A percentile compares a stretch with the other conserved stretches of the same genome.
Conservation (phyloP, 768 basidiomycete genomes). For the Bullera alba region DNA sequence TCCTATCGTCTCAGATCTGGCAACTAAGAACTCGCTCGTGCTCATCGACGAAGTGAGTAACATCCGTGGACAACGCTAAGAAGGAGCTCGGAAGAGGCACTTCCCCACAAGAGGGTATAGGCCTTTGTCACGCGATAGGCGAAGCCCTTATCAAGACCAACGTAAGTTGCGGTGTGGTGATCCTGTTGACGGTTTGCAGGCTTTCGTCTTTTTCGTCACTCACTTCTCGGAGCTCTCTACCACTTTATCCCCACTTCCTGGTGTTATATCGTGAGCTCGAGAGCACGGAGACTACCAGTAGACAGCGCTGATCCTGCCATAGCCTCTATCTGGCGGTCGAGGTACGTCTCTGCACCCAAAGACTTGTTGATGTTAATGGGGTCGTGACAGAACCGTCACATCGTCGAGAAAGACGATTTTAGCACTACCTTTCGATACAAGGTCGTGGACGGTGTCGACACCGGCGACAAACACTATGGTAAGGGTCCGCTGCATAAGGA, state of each 20-base stretch:
- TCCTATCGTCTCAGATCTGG: constrained; percentile 63
- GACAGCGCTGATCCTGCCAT: constrained; percentile 1
- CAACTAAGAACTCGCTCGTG: constrained; percentile 61
- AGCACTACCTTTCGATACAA: constrained; percentile 42
- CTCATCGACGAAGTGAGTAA: constrained; percentile 66
- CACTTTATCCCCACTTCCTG: constrained; percentile 68
- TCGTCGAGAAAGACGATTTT: too few species aligned
- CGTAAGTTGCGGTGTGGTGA: constrained; percentile 48
- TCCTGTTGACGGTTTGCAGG: constrained; percentile 47
- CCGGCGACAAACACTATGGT: constrained; percentile 42
- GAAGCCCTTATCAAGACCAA: constrained; percentile 57
- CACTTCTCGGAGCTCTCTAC: constrained; percentile 76
- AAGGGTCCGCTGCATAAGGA: background rate
- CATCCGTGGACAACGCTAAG: background rate
- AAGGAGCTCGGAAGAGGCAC: constrained; percentile 64
- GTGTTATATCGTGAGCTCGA: constrained; percentile 64
- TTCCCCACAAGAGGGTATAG: constrained; percentile 68
- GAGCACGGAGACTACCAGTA: background rate
- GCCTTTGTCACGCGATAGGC: constrained; percentile 48
- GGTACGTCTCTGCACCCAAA: too few species aligned
- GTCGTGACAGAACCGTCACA: too few species aligned
- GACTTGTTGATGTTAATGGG: too few species aligned
- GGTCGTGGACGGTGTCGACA: constrained; percentile 38
- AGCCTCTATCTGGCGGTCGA: constrained; percentile 79
- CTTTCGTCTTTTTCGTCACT: constrained; percentile 88